Evolutionary conservation across 306 rosid species (phyloP).

Genomic region (Pterocarpus santalinus): DNA sequence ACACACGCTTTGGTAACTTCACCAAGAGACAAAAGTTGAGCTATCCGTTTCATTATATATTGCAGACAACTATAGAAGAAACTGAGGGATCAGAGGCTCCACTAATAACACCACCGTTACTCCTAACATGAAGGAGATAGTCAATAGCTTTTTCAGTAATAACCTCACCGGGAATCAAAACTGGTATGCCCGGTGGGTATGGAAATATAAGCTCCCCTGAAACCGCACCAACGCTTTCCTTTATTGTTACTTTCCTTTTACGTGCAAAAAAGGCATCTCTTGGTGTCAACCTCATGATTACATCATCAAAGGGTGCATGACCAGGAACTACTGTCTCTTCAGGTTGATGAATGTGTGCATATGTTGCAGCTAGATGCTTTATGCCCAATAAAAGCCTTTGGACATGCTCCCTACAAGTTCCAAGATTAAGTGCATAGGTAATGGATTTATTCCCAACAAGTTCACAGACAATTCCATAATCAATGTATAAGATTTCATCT

Average conservation of each 20-base stretch:
- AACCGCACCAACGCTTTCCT: conserved; percentile 70
- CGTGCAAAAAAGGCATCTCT: conserved; percentile 85
- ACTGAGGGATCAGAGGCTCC: conserved; percentile 86
- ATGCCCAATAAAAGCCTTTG: conserved; percentile 71
- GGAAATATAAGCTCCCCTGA: conserved; percentile 88
- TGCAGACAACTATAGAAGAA: conserved; percentile 73
- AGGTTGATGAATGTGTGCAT: conserved; percentile 35
- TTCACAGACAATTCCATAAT: conserved; percentile 75
- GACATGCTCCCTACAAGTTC: conserved; percentile 73
- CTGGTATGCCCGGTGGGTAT: conserved; percentile 91
- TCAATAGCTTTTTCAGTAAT: conserved; percentile 66
- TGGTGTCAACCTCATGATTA: conserved; percentile 64
- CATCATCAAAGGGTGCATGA: conserved; percentile 62
- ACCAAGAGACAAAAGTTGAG: background rate
- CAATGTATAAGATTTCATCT: conserved; percentile 66
- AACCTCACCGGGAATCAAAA: conserved; percentile 79
- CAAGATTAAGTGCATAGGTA: conserved; percentile 78
- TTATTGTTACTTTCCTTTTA: conserved; percentile 64
- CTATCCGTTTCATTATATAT: conserved; percentile 25
- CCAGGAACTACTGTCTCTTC: conserved; percentile 40
- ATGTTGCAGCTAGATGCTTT: conserved; percentile 57
- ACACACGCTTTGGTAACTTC: background rate
- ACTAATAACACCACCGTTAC: conserved; percentile 66
- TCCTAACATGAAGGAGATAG: conserved; percentile 68
- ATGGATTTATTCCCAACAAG: conserved; percentile 75